Percentiles rank a stretch among this genome's conserved stretches.
Conservation (phyloP, 2,329 filamentous ascomycete genomes). For the Ophiocordyceps unilateralis region DNA sequence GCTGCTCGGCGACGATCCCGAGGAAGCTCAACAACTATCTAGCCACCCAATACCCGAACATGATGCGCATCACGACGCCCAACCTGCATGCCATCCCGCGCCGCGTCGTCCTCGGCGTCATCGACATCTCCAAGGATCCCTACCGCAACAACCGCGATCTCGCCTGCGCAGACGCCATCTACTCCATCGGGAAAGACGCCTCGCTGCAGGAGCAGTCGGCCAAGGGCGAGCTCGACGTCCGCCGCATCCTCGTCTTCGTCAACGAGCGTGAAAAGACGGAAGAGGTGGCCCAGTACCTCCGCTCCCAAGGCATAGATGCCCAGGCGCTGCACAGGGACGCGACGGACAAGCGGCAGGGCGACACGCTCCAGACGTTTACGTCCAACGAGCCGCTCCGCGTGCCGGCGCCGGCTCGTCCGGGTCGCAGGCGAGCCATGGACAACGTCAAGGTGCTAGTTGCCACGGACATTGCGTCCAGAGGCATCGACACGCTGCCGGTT, state of each 20-base stretch:
- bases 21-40: slow-evolving; percentile 74
- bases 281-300: slow-evolving; percentile 63
- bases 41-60: slow-evolving; percentile 64
- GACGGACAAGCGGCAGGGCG: slow-evolving; percentile 55
- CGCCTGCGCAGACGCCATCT: slow-evolving; percentile 88
- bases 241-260: slow-evolving; percentile 87
- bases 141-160: slow-evolving; percentile 87
- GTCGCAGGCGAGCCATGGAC: slow-evolving; percentile 34
- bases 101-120: slow-evolving; percentile 80
- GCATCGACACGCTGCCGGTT: slow-evolving; percentile 86
- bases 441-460: slow-evolving; percentile 88
- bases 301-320: slow-evolving; percentile 75
- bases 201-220: slow-evolving; percentile 37
- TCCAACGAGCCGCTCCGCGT: slow-evolving; percentile 22
- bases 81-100: slow-evolving; percentile 93
- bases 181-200: slow-evolving; percentile 72
- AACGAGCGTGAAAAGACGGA: slow-evolving; percentile 86
- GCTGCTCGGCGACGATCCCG: slow-evolving; percentile 94
- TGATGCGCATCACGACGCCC: slow-evolving; percentile 76
- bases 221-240: slow-evolving; percentile 45
- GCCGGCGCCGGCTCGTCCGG: slow-evolving; percentile 8
- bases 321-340: slow-evolving; percentile 74
- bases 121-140: slow-evolving; percentile 82
- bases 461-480: slow-evolving; percentile 80
- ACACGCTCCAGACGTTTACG: slow-evolving; percentile 64